phyloP scores from a whole-genome alignment of 140 eudicot genomes.

The Ambrosia hybrid region DNA sequence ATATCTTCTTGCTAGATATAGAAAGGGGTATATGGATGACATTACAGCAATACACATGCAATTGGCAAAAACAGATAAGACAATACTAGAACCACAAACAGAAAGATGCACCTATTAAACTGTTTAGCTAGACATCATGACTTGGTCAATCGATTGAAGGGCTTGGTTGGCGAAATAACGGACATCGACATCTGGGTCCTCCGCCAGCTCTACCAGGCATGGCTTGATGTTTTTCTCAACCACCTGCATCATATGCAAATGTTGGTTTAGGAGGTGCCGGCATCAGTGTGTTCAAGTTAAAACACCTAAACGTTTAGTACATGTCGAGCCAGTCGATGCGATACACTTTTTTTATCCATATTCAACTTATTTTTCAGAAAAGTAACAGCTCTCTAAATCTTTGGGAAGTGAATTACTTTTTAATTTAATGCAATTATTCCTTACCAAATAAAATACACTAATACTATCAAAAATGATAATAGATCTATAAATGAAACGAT shows the following conservation, averaged over 20 bases:
- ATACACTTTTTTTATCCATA: not conserved
- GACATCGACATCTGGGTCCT: slow-evolving; percentile 98
- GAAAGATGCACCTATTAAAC: slow-evolving; percentile 20
- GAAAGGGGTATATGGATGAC: not conserved
- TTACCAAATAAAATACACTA: no score
- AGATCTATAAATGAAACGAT: no score
- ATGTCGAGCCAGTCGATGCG: no score
- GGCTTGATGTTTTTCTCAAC: slow-evolving; percentile 86
- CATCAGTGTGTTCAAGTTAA: not conserved
- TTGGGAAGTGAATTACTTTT: no score
- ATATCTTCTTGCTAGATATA: not conserved
- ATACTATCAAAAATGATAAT: no score
- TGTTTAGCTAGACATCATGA: slow-evolving; percentile 82
- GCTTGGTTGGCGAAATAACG: slow-evolving; percentile 96
- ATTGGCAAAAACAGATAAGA: slow-evolving; percentile 10
- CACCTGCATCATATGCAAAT: slow-evolving; percentile 48
- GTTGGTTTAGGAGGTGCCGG: not conserved
- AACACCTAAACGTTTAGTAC: no score
- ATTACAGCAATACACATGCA: slow-evolving; percentile 28
- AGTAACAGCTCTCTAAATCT: no score
- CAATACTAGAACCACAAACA: slow-evolving; percentile 17
- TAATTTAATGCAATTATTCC: no score
- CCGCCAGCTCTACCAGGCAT: slow-evolving; percentile 75
- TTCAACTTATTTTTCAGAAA: not conserved
- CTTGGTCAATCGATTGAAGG: slow-evolving; percentile 78